phyloP scores from a whole-genome alignment of 352 stramenopile genomes.

The Phytophthora citrophthora region DNA sequence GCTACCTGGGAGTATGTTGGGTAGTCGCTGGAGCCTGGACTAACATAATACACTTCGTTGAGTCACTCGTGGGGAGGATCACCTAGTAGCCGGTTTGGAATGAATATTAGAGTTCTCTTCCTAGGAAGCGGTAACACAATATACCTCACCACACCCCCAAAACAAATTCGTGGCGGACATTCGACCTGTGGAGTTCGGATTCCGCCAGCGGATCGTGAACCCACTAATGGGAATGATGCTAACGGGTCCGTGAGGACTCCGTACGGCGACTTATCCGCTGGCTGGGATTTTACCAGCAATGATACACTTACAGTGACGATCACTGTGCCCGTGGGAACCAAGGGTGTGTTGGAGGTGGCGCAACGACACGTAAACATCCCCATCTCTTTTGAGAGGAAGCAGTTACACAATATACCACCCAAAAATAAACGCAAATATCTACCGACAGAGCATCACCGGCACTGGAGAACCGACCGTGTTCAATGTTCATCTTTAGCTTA shows the following conservation, averaged over 20 bases:
- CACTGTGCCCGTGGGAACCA: slow-evolving; percentile 13
- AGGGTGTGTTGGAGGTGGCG: background rate
- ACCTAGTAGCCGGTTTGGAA: too few species aligned
- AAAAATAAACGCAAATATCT: too few species aligned
- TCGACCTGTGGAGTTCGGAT: slow-evolving; percentile 33
- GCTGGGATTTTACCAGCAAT: slow-evolving; percentile 8
- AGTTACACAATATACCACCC: too few species aligned
- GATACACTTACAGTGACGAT: slow-evolving; percentile 20
- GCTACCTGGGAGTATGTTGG: slow-evolving; percentile 37
- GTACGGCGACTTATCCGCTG: slow-evolving; percentile 15
- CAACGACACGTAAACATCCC: too few species aligned
- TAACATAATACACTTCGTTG: slow-evolving; percentile 19
- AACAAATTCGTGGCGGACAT: slow-evolving; percentile 38
- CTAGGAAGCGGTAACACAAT: too few species aligned
- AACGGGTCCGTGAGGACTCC: slow-evolving; percentile 31
- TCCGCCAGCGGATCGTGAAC: slow-evolving; percentile 39
- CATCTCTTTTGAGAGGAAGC: too few species aligned
- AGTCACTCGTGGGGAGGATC: slow-evolving; percentile 36
- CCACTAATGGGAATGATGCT: slow-evolving; percentile 22
- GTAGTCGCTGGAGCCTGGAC: slow-evolving; percentile 18
- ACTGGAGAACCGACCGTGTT: too few species aligned
- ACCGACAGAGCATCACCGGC: too few species aligned
- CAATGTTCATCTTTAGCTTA: too few species aligned
- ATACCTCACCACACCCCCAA: too few species aligned
- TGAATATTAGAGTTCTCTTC: too few species aligned